Evolutionary conservation across 2,329 filamentous ascomycete genomes (phyloP).

Genomic region (Botrytis squamosa): DNA sequence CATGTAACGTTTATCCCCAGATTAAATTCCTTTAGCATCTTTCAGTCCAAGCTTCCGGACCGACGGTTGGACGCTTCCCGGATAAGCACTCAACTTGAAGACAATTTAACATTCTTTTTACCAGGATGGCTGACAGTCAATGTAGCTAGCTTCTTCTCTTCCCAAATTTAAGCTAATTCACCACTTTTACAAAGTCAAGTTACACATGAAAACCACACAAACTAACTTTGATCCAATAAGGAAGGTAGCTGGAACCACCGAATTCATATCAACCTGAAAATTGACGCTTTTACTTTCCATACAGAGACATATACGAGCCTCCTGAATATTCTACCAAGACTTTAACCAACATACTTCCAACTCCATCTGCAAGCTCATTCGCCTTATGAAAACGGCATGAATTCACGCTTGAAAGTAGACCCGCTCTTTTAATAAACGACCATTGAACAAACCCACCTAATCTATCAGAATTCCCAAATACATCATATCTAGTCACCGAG

Average conservation of each 20-base stretch:
- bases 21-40: conserved; percentile 6
- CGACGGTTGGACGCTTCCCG: not conserved
- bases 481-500: not conserved
- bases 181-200: not conserved
- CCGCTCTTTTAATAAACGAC: not conserved
- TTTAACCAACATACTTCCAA: not conserved
- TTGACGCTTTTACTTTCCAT: conserved; percentile 4
- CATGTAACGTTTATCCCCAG: not conserved
- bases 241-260: not conserved
- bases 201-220: not conserved
- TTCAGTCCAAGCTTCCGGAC: not conserved
- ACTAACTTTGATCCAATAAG: not conserved
- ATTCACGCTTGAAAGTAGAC: not conserved
- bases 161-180: not conserved
- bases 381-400: not conserved
- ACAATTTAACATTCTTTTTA: not conserved
- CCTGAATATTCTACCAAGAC: not conserved
- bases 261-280: not conserved
- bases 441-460: conserved; percentile 3
- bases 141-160: not conserved
- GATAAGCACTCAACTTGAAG: conserved; percentile 5
- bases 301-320: conserved; percentile 7
- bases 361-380: not conserved
- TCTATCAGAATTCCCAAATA: not conserved
- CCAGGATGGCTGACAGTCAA: not conserved